Evolutionary conservation across 768 basidiomycete species (phyloP).

Genomic region (Pulveroboletus sp.): DNA sequence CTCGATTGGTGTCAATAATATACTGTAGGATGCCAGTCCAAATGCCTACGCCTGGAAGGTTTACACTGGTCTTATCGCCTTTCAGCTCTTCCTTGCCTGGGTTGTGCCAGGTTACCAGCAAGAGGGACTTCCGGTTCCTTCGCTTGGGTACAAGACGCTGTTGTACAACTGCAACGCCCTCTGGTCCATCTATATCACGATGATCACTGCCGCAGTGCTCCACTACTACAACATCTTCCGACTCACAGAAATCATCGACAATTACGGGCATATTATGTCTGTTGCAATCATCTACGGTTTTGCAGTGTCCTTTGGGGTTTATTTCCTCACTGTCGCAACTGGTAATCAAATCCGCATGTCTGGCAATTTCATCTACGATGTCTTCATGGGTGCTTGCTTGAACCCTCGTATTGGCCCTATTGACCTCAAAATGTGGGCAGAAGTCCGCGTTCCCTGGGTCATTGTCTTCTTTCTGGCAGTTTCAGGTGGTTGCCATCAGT

Average conservation of each 20-base stretch:
- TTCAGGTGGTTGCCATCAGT: constrained; percentile 93
- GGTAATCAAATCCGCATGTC: constrained; percentile 90
- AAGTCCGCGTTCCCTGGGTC: constrained; percentile 96
- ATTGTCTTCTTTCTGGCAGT: constrained; percentile 92
- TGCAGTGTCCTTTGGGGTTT: constrained; percentile 73
- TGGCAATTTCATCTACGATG: constrained; percentile 92
- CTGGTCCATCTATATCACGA: constrained; percentile 77
- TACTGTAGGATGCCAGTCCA: constrained; percentile 80
- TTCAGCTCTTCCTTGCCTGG: constrained; percentile 88
- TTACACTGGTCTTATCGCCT: constrained; percentile 83
- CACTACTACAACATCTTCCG: constrained; percentile 84
- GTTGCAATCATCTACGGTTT: constrained; percentile 94
- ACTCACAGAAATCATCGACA: constrained; percentile 91
- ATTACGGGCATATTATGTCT: constrained; percentile 94
- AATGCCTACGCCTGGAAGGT: constrained; percentile 87
- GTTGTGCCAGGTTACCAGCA: constrained; percentile 91
- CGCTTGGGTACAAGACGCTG: constrained; percentile 87
- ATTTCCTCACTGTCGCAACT: constrained; percentile 72
- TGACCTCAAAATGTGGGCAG: constrained; percentile 99
- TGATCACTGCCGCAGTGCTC: constrained; percentile 69
- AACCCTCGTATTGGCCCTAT: constrained; percentile 91
- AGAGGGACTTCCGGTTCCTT: constrained; percentile 95
- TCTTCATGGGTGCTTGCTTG: constrained; percentile 93
- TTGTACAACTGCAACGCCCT: constrained; percentile 98
- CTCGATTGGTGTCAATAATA: not conserved